These are phyloP conservation scores for Magnaporthales sp. DNA, from an alignment of 2,329 filamentous ascomycete species.

Conservation along the genomic window DNA sequence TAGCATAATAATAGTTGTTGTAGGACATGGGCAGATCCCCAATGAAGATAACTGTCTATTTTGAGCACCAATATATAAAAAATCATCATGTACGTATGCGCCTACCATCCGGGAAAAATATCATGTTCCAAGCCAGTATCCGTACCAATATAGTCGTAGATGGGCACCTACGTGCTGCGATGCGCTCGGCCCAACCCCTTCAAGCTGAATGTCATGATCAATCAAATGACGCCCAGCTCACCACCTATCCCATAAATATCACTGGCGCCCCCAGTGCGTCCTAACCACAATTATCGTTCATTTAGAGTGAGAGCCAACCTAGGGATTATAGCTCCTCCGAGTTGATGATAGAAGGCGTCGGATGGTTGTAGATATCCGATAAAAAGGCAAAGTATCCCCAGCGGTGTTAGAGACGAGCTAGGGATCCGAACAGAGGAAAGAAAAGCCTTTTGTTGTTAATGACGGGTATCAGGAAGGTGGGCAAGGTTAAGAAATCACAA, in stretches of 20 bases:
- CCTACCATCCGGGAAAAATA: background rate
- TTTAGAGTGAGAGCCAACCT: background rate
- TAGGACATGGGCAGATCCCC: background rate
- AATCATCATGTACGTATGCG: background rate
- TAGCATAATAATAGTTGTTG: background rate
- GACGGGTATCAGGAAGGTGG: slow-evolving; percentile 4
- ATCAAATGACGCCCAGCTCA: background rate
- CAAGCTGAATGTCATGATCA: background rate
- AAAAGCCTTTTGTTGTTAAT: slow-evolving; percentile 1
- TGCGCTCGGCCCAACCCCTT: background rate
- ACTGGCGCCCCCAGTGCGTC: background rate
- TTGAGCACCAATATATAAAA: background rate
- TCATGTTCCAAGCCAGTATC: background rate
- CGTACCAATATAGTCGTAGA: background rate
- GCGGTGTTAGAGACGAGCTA: background rate
- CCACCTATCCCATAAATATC: background rate
- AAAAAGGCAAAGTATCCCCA: background rate
- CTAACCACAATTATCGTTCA: background rate
- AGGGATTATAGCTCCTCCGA: background rate
- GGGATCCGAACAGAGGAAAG: slow-evolving; percentile 5
- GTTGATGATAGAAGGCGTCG: background rate
- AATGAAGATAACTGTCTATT: background rate
- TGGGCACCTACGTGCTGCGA: background rate
- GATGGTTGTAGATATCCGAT: background rate
- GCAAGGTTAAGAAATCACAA: slow-evolving; percentile 4